Conservation (phyloP, 768 basidiomycete genomes). For the Boletus rubescentipes region DNA sequence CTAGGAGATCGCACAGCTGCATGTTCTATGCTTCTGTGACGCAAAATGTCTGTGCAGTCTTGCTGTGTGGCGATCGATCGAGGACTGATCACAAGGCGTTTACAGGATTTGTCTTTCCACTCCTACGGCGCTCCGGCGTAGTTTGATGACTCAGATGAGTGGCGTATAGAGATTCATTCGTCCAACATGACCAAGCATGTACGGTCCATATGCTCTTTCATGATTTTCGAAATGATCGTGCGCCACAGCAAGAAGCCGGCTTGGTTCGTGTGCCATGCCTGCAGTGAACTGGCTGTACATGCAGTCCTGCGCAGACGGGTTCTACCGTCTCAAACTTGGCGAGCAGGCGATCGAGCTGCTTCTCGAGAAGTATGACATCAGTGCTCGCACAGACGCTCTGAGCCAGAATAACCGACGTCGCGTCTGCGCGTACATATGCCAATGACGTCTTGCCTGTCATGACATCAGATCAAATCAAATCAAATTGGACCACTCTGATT, state of each 20-base stretch:
- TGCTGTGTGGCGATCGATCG: conserved; percentile 1
- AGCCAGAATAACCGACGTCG: not conserved
- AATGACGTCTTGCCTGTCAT: not conserved
- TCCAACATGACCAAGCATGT: not conserved
- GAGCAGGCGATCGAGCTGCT: not conserved
- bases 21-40: conserved; percentile 3
- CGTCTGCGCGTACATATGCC: not conserved
- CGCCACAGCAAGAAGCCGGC: not conserved
- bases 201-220: not conserved
- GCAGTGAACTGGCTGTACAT: not conserved
- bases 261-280: not conserved
- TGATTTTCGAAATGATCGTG: conserved; percentile 11
- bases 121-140: not conserved
- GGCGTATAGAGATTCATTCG: not conserved
- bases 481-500: conserved; percentile 5
- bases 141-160: not conserved
- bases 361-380: conserved; percentile 7
- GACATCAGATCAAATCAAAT: not conserved
- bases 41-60: not conserved
- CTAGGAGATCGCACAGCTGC: conserved; percentile 1
- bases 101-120: not conserved
- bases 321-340: not conserved
- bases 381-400: not conserved
- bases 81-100: not conserved
- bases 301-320: not conserved